These are phyloP conservation scores for Oryza brachyantha DNA, from an alignment of 176 grass and related monocot species.

Conservation along the genomic window DNA sequence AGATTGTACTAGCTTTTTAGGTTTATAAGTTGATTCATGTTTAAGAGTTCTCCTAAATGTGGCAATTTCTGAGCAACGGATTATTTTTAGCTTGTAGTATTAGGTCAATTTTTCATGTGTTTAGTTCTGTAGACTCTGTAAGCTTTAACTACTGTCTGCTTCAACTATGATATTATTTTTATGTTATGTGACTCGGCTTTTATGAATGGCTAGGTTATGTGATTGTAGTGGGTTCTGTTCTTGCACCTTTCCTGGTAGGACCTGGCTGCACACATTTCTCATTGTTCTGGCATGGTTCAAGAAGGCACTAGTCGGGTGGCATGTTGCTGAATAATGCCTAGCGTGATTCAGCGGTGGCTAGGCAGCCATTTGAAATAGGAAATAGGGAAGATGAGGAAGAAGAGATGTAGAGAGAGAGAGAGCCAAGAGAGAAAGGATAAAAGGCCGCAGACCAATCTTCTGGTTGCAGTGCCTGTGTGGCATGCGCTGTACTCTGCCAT, in stretches of 20 bases:
- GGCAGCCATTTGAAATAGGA: too few species aligned
- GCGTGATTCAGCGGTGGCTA: too few species aligned
- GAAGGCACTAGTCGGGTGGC: too few species aligned
- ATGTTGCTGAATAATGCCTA: too few species aligned
- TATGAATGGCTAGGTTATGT: background rate
- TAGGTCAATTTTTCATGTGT: background rate
- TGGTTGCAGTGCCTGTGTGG: too few species aligned
- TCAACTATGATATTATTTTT: background rate
- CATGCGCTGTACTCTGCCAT: too few species aligned
- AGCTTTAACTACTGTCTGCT: background rate
- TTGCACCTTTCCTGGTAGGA: background rate
- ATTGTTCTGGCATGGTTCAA: conserved; percentile 9
- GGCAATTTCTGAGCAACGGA: background rate
- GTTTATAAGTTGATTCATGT: background rate
- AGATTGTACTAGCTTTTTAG: background rate
- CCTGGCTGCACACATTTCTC: background rate
- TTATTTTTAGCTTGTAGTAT: background rate
- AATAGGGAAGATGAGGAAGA: too few species aligned
- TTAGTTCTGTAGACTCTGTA: background rate
- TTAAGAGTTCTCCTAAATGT: background rate
- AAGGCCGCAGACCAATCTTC: too few species aligned
- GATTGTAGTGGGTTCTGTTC: background rate
- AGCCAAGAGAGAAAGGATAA: too few species aligned
- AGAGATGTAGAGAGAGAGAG: too few species aligned
- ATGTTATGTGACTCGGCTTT: background rate